Evolutionary conservation across 2,329 filamentous ascomycete species (phyloP), one percentile per base, ranked within the genome.

Genomic region (Fusarium pininemorale): DNA sequence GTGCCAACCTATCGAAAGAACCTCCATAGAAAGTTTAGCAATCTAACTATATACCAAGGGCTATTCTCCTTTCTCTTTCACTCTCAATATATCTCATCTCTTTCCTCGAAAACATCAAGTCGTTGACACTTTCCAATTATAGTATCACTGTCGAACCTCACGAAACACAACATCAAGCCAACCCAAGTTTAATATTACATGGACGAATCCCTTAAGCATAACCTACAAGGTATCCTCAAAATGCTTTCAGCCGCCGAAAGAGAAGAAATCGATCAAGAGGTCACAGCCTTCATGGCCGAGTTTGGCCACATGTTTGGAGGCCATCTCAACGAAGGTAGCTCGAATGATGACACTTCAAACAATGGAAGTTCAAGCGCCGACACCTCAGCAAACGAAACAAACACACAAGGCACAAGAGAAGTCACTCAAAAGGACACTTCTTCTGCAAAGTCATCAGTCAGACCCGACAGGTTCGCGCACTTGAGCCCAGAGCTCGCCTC

Each of bases 401-500:
- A 37, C 12, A 32, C 45, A 12, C 15, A 47, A 30, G 11, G 0
- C 7, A 15, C 14, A 38, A 15, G 5, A 13, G 42, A 15, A 8
- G 10, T 3, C 13, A 11, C 13, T 14, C 9, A 18, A 2, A 7
- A 47, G 13, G 9, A 20, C 2, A 2, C 7, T n/a, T 9, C n/a
- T 14, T n/a, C n/a, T 15, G 18, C 22, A 11, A 16, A 12, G 28
- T 3, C 22, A 28, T 9, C n/a, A 12, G 9, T 16, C 15, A 26
- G 14, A 15, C 16, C 37, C 8, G 24, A 44, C 20, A 22, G 18
- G 28, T 51, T 59, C 8, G 14, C 44, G 4, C 26, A 45, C 16
- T 48, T 66, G 15, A 26, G 6, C 26, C n/a, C 45, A 1, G 62
- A 60, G 6, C 44, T 67, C 20, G 38, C 64, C 14, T 67, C 62